phyloP scores from a whole-genome alignment of 2,329 filamentous ascomycete genomes.

The Didymella sp. region DNA sequence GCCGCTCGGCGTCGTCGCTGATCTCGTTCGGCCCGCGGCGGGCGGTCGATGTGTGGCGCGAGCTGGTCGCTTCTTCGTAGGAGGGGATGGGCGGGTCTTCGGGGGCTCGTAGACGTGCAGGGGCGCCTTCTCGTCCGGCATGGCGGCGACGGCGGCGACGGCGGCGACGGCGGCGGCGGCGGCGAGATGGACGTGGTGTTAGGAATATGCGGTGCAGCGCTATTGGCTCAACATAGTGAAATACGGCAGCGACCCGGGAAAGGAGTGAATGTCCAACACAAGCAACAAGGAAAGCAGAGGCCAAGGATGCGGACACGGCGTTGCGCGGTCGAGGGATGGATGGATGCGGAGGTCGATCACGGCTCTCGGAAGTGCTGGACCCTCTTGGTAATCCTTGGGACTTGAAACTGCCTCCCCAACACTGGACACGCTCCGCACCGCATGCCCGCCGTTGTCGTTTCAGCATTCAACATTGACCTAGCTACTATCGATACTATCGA shows the following conservation, averaged over 20 bases:
- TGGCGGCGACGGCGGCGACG: slow-evolving; percentile 30
- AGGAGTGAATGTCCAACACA: background rate
- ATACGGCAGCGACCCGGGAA: background rate
- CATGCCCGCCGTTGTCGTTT: background rate
- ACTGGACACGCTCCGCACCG: background rate
- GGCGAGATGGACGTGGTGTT: slow-evolving; percentile 8
- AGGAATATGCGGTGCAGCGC: slow-evolving; percentile 3
- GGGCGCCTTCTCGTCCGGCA: slow-evolving; percentile 50
- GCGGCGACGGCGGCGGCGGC: slow-evolving; percentile 21
- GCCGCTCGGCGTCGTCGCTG: slow-evolving; percentile 75
- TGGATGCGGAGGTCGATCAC: background rate
- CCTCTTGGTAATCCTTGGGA: slow-evolving; percentile 23
- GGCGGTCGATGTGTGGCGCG: slow-evolving; percentile 57
- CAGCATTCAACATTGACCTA: background rate
- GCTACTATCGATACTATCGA: background rate
- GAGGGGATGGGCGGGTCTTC: slow-evolving; percentile 76
- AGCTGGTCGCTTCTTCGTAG: slow-evolving; percentile 80
- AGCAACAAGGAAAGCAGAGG: slow-evolving; percentile 15
- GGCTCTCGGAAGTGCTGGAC: background rate
- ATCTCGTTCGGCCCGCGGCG: slow-evolving; percentile 64
- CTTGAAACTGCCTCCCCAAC: background rate
- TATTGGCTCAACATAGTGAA: slow-evolving; percentile 14
- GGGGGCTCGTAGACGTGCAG: slow-evolving; percentile 45
- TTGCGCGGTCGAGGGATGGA: slow-evolving; percentile 17
- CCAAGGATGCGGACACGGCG: background rate